phyloP scores from a whole-genome alignment of 306 rosid genomes.

The Casuarina glauca region DNA sequence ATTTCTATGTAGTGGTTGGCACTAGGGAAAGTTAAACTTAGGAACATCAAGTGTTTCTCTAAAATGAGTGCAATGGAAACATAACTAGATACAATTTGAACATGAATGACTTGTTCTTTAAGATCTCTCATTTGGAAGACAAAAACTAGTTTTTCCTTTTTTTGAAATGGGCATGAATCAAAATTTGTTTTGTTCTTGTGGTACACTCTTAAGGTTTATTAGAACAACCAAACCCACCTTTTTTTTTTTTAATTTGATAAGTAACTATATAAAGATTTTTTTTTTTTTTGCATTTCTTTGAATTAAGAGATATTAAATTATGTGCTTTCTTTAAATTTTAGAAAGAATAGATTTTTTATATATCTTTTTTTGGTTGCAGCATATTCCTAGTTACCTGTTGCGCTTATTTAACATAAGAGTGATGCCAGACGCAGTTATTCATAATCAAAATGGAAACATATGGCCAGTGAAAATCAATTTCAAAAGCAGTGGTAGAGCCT shows the following conservation, averaged over 20 bases:
- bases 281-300: neutral
- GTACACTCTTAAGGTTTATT: neutral
- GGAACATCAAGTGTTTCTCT: neutral
- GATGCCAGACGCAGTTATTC: neutral
- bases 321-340: neutral
- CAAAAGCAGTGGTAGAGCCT: neutral
- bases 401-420: neutral
- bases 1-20: no score
- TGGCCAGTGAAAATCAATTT: neutral
- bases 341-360: neutral
- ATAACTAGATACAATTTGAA: neutral
- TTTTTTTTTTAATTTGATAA: neutral
- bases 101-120: neutral
- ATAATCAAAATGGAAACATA: neutral
- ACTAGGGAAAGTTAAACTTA: neutral
- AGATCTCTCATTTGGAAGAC: neutral
- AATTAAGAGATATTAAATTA: neutral
- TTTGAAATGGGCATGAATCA: neutral
- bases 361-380: neutral
- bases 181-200: neutral
- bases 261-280: neutral
- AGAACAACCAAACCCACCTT: no score
- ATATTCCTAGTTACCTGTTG: neutral
- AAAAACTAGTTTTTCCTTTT: neutral
- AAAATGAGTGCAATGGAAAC: neutral